phyloP scores from a whole-genome alignment of 2,329 filamentous ascomycete species.

The Penicillium rolfsii region DNA sequence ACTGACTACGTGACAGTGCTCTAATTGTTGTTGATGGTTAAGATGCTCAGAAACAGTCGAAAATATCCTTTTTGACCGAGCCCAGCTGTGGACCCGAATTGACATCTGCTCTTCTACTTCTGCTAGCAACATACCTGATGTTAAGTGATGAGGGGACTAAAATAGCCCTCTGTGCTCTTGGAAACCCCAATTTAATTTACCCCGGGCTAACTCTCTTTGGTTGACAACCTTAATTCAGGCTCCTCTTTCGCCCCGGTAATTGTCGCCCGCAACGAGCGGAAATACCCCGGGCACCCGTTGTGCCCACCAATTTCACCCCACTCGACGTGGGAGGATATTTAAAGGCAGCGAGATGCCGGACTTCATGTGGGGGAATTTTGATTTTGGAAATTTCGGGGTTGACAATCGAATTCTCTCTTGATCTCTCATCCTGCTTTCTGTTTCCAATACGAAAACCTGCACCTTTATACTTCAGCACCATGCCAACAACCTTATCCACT shows the following conservation, averaged over 20 bases:
- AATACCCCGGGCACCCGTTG: neutral
- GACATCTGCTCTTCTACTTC: too few species aligned
- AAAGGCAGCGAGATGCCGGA: neutral
- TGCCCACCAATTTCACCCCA: neutral
- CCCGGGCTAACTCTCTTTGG: neutral
- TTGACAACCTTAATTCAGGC: neutral
- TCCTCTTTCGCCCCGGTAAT: neutral
- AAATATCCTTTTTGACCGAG: too few species aligned
- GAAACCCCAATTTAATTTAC: neutral
- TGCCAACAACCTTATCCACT: constrained; percentile 25
- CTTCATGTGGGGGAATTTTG: neutral
- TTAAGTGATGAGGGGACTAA: too few species aligned
- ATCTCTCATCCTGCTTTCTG: too few species aligned
- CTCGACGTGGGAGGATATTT: neutral
- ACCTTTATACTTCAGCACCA: neutral
- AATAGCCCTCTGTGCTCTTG: too few species aligned
- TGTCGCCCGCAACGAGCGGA: neutral
- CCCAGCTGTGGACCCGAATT: too few species aligned
- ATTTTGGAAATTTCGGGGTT: neutral
- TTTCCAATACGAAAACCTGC: neutral
- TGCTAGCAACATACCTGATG: neutral
- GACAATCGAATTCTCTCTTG: neutral
- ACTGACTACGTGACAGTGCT: too few species aligned
- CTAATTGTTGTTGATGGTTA: too few species aligned
- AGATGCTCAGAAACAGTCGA: too few species aligned